Base-by-base conservation (phyloP, 1,284 basidiomycete genomes). In the Exobasidium cylindrosporum region DNA sequence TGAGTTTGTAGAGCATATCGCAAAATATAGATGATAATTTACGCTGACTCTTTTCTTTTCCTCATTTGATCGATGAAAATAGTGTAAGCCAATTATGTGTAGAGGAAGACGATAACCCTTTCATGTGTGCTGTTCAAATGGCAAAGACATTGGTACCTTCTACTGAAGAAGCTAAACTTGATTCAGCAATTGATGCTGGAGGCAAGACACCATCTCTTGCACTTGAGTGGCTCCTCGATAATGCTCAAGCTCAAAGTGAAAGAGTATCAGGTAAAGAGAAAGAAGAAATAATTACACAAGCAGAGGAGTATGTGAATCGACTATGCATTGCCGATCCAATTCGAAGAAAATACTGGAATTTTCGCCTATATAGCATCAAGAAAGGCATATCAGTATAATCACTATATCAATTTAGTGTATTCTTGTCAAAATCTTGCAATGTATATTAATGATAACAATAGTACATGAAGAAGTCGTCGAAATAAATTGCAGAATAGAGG, bases 151-250 rank as follows among this genome's bases (percentile, higher is more conserved):
- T 65, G n/a, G 54, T 63, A 0, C 63, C 60, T 40, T 68, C 52
- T 26, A 31, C 57, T 2, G 45, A 26, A 1, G 67, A 73, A 26
- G 72, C 67, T 2, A 26, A 56, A 5, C 26, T 40, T 14, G 62
- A 72, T 50, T 57, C 68, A 0, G 54, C 49, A 1, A 62, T 69
- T 10, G 74, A 77, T 40, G 21, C 57, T 26, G 54, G 54, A 30
- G 68, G 70, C 0, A 35, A 59, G 10, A 57, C 62, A 1, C 43
- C 62, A 0, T 56, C 72, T 0, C 62, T 59, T 2, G 77, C 76
- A 10, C 53, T 79, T 3, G 76, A 79, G 43, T 79, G 74, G 68
- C 65, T 67, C 55, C 62, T 76, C 1, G 73, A 76, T 46, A 57
- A 49, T 30, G 47, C 21, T 4, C 4, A 4, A 21, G 47, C 17